Conservation (phyloP, 441 rosid genomes). For the Gossypium davidsonii region DNA sequence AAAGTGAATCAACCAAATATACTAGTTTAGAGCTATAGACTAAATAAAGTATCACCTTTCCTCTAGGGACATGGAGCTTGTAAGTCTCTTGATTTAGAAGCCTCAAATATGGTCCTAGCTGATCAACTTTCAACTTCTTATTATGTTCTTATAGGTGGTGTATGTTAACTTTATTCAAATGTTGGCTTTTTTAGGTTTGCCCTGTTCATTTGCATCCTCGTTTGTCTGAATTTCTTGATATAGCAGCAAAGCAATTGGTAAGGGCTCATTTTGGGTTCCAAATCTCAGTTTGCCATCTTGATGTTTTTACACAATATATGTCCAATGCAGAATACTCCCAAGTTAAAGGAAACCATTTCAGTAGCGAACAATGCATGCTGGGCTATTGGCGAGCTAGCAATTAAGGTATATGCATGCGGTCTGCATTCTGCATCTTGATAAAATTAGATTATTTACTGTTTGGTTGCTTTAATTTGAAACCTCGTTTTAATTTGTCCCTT, state of each 20-base stretch:
- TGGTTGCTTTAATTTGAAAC: not conserved
- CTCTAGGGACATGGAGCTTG: not conserved
- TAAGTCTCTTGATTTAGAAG: not conserved
- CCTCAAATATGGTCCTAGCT: not conserved
- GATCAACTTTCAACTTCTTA: constrained; percentile 8
- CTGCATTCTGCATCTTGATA: not conserved
- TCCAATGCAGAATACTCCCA: constrained; percentile 51
- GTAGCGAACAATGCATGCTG: constrained; percentile 99
- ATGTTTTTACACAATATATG: constrained; percentile 3
- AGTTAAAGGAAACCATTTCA: constrained; percentile 68
- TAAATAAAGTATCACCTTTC: not conserved
- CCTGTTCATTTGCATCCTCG: constrained; percentile 72
- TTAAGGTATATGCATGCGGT: constrained; percentile 49
- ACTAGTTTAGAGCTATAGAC: not conserved
- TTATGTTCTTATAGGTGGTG: constrained; percentile 8
- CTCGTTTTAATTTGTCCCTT: not conserved
- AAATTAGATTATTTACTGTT: constrained; percentile 7
- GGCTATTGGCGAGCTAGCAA: constrained; percentile 97
- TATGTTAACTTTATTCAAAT: not conserved
- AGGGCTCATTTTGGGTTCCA: constrained; percentile 21
- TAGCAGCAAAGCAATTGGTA: constrained; percentile 92
- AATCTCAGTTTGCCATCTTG: constrained; percentile 5
- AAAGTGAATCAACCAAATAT: constrained; percentile 1
- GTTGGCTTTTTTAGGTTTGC: constrained; percentile 46
- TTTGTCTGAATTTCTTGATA: constrained; percentile 65